Conservation (phyloP, 164 flowering plant genomes). For the Tetracentron sinense region DNA sequence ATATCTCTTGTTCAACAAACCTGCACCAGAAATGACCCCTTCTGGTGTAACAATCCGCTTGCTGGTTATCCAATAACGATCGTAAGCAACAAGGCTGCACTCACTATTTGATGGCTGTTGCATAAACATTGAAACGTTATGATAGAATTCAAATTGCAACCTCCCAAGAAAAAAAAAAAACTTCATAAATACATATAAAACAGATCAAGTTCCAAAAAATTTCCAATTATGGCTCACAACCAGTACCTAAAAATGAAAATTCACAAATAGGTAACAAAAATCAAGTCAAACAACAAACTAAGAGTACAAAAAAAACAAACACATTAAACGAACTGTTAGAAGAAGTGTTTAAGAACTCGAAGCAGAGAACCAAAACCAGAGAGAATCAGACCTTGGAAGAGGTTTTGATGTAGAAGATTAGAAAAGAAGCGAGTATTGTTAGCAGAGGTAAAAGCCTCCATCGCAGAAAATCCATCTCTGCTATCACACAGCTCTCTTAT, state of each 20-base stretch:
- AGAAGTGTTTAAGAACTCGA: background rate
- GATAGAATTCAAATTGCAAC: background rate
- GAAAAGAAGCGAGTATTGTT: constrained; percentile 44
- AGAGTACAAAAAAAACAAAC: background rate
- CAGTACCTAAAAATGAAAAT: background rate
- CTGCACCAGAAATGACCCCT: constrained; percentile 84
- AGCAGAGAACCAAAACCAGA: background rate
- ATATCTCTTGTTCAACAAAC: constrained; percentile 31
- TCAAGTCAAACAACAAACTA: background rate
- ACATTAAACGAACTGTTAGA: background rate
- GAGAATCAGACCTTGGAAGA: constrained; percentile 33
- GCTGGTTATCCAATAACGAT: constrained; percentile 77
- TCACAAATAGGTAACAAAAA: background rate
- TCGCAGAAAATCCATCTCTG: constrained; percentile 31
- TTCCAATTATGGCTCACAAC: no score
- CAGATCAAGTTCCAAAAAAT: no score
- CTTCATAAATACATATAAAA: background rate
- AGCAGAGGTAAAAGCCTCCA: constrained; percentile 57
- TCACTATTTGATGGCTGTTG: constrained; percentile 36
- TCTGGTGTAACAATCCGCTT: constrained; percentile 73
- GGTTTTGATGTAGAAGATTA: constrained; percentile 35
- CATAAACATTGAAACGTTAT: constrained; percentile 5
- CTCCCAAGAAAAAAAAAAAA: background rate
- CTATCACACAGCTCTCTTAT: no score
- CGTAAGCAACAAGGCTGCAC: constrained; percentile 77